Evolutionary conservation across 441 rosid species (phyloP).

Genomic region (Eutrema salsugineum): DNA sequence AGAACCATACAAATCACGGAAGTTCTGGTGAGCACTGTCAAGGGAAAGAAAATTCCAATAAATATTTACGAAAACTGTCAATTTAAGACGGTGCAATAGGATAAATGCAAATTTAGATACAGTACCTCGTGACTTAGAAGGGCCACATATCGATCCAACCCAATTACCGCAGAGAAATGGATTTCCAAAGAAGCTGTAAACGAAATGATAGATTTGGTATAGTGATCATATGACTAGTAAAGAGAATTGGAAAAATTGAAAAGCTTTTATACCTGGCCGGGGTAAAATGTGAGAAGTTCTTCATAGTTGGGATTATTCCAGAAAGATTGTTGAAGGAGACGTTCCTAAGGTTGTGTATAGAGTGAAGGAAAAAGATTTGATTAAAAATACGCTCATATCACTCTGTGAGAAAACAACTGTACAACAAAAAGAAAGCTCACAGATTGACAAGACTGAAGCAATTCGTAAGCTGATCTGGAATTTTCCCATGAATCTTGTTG

Average conservation of each 20-base stretch:
- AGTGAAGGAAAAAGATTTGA: background rate
- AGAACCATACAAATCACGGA: constrained; percentile 57
- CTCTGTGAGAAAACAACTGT: background rate
- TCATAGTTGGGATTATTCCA: constrained; percentile 57
- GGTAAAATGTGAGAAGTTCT: constrained; percentile 67
- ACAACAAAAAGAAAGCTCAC: constrained; percentile 39
- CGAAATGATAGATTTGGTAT: background rate
- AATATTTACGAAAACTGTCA: background rate
- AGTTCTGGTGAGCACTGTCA: constrained; percentile 58
- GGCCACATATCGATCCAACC: constrained; percentile 76
- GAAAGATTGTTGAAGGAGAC: constrained; percentile 86
- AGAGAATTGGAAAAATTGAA: background rate
- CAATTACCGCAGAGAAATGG: constrained; percentile 80
- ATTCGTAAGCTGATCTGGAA: constrained; percentile 73
- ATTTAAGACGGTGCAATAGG: background rate
- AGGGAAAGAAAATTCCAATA: background rate
- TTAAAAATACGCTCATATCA: background rate
- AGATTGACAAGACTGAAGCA: constrained; percentile 70
- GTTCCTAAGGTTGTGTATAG: constrained; percentile 42
- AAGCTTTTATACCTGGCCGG: constrained; percentile 51
- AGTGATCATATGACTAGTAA: background rate
- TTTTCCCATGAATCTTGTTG: constrained; percentile 69
- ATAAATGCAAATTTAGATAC: background rate
- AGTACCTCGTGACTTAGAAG: constrained; percentile 67
- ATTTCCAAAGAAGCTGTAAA: constrained; percentile 72